Evolutionary conservation across 306 rosid species (phyloP).

Genomic region (Lablab purpureus): DNA sequence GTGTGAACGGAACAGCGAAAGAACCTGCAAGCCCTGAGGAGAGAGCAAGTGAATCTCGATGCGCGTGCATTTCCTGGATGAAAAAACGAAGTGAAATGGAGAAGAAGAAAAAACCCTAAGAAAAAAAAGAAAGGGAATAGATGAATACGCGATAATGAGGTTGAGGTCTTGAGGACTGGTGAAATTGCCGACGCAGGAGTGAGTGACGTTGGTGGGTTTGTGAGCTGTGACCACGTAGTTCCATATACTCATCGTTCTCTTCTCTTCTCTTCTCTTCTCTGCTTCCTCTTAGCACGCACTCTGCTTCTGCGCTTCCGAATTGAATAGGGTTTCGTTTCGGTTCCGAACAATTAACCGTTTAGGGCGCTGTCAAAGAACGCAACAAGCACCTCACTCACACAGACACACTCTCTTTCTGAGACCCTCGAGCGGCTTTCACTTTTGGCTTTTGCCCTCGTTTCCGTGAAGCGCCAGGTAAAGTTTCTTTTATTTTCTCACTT

Average conservation of each 20-base stretch:
- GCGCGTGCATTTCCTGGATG: slow-evolving; percentile 93
- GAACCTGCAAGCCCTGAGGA: slow-evolving; percentile 92
- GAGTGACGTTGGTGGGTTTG: slow-evolving; percentile 94
- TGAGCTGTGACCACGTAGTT: slow-evolving; percentile 98
- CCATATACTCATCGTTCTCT: slow-evolving; percentile 85
- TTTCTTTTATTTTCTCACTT: too few relatives aligned
- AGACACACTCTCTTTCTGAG: background rate
- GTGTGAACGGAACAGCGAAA: background rate
- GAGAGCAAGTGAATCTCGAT: slow-evolving; percentile 91
- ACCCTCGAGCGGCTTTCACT: background rate
- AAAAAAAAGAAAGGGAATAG: background rate
- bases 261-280: slow-evolving; percentile 32
- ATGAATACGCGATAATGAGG: slow-evolving; percentile 79
- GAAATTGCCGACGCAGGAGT: slow-evolving; percentile 98
- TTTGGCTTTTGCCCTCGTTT: background rate
- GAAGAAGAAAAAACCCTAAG: slow-evolving; percentile 47
- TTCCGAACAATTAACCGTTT: background rate
- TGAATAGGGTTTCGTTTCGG: background rate
- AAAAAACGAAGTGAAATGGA: background rate
- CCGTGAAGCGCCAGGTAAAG: background rate
- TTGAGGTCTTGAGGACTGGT: slow-evolving; percentile 94
- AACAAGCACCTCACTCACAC: background rate
- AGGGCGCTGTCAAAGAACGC: background rate
- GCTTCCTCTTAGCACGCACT: background rate
- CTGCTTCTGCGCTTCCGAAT: background rate